A percentile compares a stretch with the other conserved stretches of the same genome.
phyloP scores from a whole-genome alignment of 495 filamentous ascomycete species.

The Pseudevernia furfuracea region DNA sequence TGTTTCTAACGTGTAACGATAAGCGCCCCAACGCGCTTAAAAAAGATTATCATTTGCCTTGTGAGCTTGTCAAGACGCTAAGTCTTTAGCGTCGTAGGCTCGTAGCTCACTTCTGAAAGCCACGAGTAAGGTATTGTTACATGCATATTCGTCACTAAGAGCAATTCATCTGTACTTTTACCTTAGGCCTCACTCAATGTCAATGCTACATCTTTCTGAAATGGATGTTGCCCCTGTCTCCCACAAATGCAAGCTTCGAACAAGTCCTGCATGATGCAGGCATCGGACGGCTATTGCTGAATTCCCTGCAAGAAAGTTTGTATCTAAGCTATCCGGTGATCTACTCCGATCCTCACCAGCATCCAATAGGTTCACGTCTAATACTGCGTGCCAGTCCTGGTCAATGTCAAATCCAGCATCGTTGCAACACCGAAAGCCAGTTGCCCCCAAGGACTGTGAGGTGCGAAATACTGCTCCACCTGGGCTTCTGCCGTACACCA shows the following conservation, averaged over 20 bases:
- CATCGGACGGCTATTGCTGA: neutral
- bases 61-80: too few relatives aligned
- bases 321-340: neutral
- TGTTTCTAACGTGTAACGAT: too few relatives aligned
- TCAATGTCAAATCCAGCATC: neutral
- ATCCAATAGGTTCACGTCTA: neutral
- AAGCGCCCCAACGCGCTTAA: neutral
- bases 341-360: neutral
- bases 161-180: too few relatives aligned
- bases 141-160: too few relatives aligned
- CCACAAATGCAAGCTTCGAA: slow-evolving; percentile 9
- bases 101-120: too few relatives aligned
- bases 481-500: neutral
- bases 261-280: slow-evolving; percentile 2
- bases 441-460: neutral
- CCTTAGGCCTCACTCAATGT: neutral
- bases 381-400: neutral
- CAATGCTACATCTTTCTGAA: neutral
- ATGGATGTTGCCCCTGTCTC: slow-evolving; percentile 10
- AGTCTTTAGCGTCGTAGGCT: too few relatives aligned
- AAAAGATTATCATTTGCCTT: neutral
- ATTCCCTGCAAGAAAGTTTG: neutral
- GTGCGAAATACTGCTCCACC: neutral
- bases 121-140: too few relatives aligned
- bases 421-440: neutral